Conservation (phyloP, 2,329 filamentous ascomycete species). For the Calonectria multiphialidica region DNA sequence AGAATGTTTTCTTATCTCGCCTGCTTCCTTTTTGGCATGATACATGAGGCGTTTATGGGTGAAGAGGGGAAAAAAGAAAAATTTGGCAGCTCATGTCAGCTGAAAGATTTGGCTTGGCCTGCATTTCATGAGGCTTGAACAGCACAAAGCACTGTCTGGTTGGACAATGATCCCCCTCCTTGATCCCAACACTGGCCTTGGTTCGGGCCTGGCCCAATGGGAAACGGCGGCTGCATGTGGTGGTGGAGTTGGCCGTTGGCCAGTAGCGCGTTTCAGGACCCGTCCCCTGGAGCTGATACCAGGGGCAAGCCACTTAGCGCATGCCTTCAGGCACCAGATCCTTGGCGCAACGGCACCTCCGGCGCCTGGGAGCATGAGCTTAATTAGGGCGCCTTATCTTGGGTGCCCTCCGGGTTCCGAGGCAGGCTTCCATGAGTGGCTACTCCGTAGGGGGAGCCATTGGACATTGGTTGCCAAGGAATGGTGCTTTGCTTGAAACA, state of each 20-base stretch:
- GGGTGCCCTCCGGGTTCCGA: background rate
- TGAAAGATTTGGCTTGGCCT: background rate
- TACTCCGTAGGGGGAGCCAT: too few species aligned
- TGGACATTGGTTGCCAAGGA: background rate
- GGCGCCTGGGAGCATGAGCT: slow-evolving; percentile 14
- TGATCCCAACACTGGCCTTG: background rate
- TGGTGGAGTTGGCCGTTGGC: background rate
- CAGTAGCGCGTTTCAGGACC: slow-evolving; percentile 21
- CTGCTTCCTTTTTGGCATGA: background rate
- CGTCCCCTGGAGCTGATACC: slow-evolving; percentile 13
- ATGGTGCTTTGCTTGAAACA: slow-evolving; percentile 37
- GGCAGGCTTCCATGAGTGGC: background rate
- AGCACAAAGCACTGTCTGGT: background rate
- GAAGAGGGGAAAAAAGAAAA: background rate
- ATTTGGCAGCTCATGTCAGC: background rate
- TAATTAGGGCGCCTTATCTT: slow-evolving; percentile 8
- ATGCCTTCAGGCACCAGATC: slow-evolving; percentile 1
- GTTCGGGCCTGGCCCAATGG: slow-evolving; percentile 12
- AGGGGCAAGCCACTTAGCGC: slow-evolving; percentile 11
- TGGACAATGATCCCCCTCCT: background rate
- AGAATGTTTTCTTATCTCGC: too few species aligned
- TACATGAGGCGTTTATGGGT: background rate
- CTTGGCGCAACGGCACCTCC: slow-evolving; percentile 2
- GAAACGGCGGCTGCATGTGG: background rate
- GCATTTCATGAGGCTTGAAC: background rate